Base-by-base conservation (phyloP, 1,284 basidiomycete genomes). In the Schizophyllum amplum region DNA sequence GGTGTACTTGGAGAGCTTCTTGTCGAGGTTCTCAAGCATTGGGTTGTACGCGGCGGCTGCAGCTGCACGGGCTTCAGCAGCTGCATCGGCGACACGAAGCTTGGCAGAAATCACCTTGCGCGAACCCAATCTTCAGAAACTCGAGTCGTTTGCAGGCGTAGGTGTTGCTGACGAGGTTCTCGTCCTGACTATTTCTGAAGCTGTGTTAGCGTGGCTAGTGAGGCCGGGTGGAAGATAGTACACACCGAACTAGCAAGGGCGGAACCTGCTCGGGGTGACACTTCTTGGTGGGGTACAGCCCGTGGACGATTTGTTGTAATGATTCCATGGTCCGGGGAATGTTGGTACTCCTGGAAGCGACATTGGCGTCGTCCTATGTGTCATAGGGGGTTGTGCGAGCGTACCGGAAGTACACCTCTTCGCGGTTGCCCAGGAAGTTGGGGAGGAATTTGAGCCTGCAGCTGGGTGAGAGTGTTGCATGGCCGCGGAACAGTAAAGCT, bases 301-400 rank as follows among this genome's bases (percentile, higher is more conserved):
- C 90, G 55, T 84, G 78, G 22, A 90, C 75, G 47, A 90, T 75
- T 63, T 92, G 83, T 63, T 90, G 84, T 15, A 92, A 70, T 1
- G 86, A 87, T 65, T 92, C 88, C 23, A 87, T 82, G 4, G 90
- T 93, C 33, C 90, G 78, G 1, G 85, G 78, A 67, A 92, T 81
- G 65, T 90, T 87, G 1, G 89, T 92, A 47, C 69, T 75, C 62
- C 75, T 76, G 53, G 42, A 55, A 27, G 58, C 53, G 21, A 24
- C n/a, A n/a, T n/a, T n/a, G n/a, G n/a, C n/a, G n/a, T n/a, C n/a
- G n/a, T n/a, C n/a, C n/a, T n/a, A n/a, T n/a, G n/a, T n/a, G n/a
- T n/a, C n/a, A n/a, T n/a, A n/a, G n/a, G n/a, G n/a, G n/a, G n/a
- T n/a, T 26, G 47, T 33, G 46, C 24, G 46, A 59, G 53, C 59